Evolutionary conservation across 202 grass and related monocot species (phyloP).

Genomic region (Musa balbisiana): DNA sequence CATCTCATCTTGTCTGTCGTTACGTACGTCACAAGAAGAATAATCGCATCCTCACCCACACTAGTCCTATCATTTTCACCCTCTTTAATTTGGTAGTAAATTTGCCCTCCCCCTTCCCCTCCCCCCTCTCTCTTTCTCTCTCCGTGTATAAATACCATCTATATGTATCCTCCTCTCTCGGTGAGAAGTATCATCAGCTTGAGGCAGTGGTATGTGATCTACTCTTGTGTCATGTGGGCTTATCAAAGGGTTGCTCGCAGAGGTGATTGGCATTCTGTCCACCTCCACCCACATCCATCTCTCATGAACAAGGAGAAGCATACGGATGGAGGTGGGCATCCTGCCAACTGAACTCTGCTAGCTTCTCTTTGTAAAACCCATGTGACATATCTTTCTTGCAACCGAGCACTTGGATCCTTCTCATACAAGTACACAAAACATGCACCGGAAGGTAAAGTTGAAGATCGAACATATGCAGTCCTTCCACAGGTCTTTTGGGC

Average conservation of each 20-base stretch:
- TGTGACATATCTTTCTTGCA: not conserved
- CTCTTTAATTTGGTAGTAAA: not conserved
- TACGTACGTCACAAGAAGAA: not conserved
- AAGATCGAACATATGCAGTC: no score
- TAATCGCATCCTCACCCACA: not conserved
- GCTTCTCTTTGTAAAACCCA: conserved; percentile 21
- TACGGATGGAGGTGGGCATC: conserved; percentile 11
- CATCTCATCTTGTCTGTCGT: not conserved
- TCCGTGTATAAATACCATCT: conserved; percentile 2
- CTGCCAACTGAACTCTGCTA: conserved; percentile 19
- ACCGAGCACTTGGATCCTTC: not conserved
- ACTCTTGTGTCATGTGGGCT: conserved; percentile 8
- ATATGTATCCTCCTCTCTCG: not conserved
- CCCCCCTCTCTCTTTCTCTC: not conserved
- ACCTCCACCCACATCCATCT: conserved; percentile 1
- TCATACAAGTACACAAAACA: no score
- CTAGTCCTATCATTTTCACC: not conserved
- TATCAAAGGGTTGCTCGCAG: conserved; percentile 20
- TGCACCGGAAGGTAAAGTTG: no score
- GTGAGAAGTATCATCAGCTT: not conserved
- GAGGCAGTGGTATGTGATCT: not conserved
- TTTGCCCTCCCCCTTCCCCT: not conserved
- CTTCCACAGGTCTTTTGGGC: not conserved
- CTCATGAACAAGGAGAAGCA: not conserved
- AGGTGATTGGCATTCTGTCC: conserved; percentile 22